Conservation (phyloP, 2,329 filamentous ascomycete genomes). For the Aspergillus flavus region DNA sequence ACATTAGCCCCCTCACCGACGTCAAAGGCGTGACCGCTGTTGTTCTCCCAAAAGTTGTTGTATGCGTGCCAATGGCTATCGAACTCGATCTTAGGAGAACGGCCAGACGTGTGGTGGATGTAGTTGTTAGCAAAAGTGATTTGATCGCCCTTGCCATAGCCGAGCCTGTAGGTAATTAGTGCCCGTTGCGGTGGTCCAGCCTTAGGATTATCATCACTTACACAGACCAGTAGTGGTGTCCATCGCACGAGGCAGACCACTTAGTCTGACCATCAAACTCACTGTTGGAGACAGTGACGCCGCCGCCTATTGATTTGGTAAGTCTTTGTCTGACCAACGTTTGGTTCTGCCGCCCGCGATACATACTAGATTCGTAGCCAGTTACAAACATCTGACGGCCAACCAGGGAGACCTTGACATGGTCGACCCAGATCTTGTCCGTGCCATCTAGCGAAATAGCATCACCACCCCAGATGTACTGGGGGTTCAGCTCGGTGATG, state of each 20-base stretch:
- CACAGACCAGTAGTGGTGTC: slow-evolving; percentile 62
- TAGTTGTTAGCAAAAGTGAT: slow-evolving; percentile 64
- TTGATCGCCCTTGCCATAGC: slow-evolving; percentile 57
- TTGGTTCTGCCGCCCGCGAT: slow-evolving; percentile 53
- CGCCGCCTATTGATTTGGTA: slow-evolving; percentile 40
- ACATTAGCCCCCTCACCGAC: slow-evolving; percentile 28
- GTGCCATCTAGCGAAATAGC: slow-evolving; percentile 55
- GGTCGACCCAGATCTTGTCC: slow-evolving; percentile 51
- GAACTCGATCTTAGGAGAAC: slow-evolving; percentile 57
- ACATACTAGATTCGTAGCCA: slow-evolving; percentile 28
- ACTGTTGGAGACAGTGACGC: slow-evolving; percentile 61
- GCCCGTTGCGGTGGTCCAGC: background rate
- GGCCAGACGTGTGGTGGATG: slow-evolving; percentile 60
- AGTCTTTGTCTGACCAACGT: slow-evolving; percentile 31
- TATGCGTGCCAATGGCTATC: slow-evolving; percentile 58
- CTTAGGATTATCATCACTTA: slow-evolving; percentile 6
- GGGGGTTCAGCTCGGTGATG: slow-evolving; percentile 55
- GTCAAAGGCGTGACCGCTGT: slow-evolving; percentile 50
- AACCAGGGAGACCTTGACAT: slow-evolving; percentile 46
- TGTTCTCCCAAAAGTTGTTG: slow-evolving; percentile 43
- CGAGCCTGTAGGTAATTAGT: slow-evolving; percentile 39
- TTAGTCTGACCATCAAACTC: slow-evolving; percentile 59
- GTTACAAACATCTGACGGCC: slow-evolving; percentile 32
- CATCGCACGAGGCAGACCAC: slow-evolving; percentile 60
- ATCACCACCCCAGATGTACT: slow-evolving; percentile 62